Conservation (phyloP, 1,284 basidiomycete species). For the Amylostereum areolatum region DNA sequence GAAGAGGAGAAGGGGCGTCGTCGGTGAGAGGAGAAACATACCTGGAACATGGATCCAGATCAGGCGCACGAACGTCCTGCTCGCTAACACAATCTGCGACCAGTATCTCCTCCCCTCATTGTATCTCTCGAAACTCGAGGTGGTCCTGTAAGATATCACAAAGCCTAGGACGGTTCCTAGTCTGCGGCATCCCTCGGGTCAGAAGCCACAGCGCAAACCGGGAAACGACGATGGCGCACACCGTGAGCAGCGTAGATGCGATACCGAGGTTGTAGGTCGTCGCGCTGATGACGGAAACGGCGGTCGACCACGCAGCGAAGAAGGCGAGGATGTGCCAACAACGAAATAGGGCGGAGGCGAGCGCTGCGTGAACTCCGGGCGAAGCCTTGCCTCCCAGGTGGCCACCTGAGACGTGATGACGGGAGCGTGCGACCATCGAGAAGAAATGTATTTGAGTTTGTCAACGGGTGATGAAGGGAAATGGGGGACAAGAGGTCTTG, state of each 20-base stretch:
- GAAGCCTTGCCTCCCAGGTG: too few relatives aligned
- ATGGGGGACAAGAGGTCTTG: too few relatives aligned
- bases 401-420: too few relatives aligned
- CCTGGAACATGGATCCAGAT: conserved; percentile 59
- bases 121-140: conserved; percentile 68
- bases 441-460: too few relatives aligned
- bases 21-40: conserved; percentile 23
- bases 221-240: conserved; percentile 36
- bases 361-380: too few relatives aligned
- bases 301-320: conserved; percentile 51
- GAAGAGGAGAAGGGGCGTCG: background rate
- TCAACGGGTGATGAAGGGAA: too few relatives aligned
- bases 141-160: conserved; percentile 59
- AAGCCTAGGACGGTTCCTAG: conserved; percentile 61
- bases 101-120: conserved; percentile 67
- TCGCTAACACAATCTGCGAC: conserved; percentile 59
- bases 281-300: conserved; percentile 44
- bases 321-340: conserved; percentile 63
- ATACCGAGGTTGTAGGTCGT: conserved; percentile 38
- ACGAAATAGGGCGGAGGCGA: conserved; percentile 55
- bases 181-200: too few relatives aligned
- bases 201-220: too few relatives aligned
- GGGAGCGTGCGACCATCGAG: too few relatives aligned
- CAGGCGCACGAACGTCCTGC: conserved; percentile 49
- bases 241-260: conserved; percentile 48